Evolutionary conservation across 192 early-diverging fungal species (phyloP).

Genomic region (Coemansia sp.): DNA sequence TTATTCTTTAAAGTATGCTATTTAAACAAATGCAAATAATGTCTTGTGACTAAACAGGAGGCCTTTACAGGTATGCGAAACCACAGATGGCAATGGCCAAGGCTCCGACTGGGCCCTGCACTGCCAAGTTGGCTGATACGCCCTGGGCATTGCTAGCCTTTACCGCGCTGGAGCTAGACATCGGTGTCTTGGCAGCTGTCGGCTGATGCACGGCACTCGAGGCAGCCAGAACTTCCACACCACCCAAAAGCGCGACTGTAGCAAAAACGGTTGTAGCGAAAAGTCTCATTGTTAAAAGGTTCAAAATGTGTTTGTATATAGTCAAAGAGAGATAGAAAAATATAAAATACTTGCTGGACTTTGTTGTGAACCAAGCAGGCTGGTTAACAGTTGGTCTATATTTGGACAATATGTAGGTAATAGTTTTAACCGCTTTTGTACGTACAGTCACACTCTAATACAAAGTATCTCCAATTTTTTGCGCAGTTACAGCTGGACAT

Average conservation of each 20-base stretch:
- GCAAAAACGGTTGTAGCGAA: background rate
- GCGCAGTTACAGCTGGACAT: background rate
- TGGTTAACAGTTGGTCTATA: background rate
- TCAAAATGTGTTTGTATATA: background rate
- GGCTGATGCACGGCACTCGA: constrained; percentile 1
- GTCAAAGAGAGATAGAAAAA: background rate
- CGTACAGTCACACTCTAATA: background rate
- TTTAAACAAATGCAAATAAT: constrained; percentile 1
- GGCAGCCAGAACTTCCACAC: background rate
- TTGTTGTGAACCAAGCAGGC: background rate
- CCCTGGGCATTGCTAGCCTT: constrained; percentile 19
- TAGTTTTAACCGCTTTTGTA: too few species aligned
- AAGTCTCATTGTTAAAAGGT: background rate
- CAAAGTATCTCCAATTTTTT: background rate
- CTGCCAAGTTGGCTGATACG: constrained; percentile 13
- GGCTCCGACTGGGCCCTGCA: constrained; percentile 36
- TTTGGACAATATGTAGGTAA: background rate
- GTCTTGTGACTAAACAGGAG: background rate
- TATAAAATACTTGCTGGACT: background rate
- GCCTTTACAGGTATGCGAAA: constrained; percentile 27
- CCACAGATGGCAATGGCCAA: constrained; percentile 41
- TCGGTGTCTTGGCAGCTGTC: constrained; percentile 2
- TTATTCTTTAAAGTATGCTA: background rate
- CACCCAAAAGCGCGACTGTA: background rate
- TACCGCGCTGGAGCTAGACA: constrained; percentile 12